Percentiles rank a stretch among this genome's conserved stretches.
These are phyloP conservation scores for Nothophoma quercina DNA, from an alignment of 2,329 filamentous ascomycete species.

Conservation along the genomic window DNA sequence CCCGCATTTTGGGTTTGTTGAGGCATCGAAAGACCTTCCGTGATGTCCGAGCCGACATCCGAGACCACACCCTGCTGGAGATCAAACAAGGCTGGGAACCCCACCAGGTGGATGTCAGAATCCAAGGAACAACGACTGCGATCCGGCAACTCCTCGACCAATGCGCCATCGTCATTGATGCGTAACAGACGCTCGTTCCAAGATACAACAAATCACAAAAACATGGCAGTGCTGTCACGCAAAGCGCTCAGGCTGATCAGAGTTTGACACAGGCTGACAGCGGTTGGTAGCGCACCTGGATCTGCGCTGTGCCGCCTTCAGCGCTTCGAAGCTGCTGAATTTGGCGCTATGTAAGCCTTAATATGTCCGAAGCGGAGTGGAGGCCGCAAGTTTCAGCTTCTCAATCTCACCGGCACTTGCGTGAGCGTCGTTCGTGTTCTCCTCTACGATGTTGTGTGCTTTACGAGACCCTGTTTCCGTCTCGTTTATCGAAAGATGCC, in stretches of 20 bases:
- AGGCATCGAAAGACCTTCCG: slow-evolving; percentile 5
- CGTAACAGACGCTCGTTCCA: slow-evolving; percentile 12
- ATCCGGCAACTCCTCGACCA: slow-evolving; percentile 10
- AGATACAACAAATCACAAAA: slow-evolving; percentile 5
- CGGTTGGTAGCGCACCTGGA: slow-evolving; percentile 9
- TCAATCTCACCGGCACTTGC: neutral
- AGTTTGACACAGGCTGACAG: slow-evolving; percentile 15
- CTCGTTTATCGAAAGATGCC: neutral
- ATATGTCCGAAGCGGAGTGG: slow-evolving; percentile 14
- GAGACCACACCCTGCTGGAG: slow-evolving; percentile 11
- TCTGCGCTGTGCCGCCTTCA: slow-evolving; percentile 31
- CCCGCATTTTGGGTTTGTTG: neutral
- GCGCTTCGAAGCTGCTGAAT: slow-evolving; percentile 26
- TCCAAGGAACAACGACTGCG: slow-evolving; percentile 4
- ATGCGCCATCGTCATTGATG: slow-evolving; percentile 18
- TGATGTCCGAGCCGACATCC: slow-evolving; percentile 7
- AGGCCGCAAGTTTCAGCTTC: slow-evolving; percentile 15
- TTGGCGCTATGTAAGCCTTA: slow-evolving; percentile 17
- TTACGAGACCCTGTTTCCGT: neutral
- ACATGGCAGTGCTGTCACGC: slow-evolving; percentile 13
- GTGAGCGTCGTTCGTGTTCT: neutral
- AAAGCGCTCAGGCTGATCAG: slow-evolving; percentile 10
- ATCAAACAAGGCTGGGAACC: slow-evolving; percentile 17
- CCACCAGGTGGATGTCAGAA: slow-evolving; percentile 10
- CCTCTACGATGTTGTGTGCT: slow-evolving; percentile 3